These are phyloP conservation scores for Solanum piurae DNA, from an alignment of 257 asterid genomes.

Conservation along the genomic window DNA sequence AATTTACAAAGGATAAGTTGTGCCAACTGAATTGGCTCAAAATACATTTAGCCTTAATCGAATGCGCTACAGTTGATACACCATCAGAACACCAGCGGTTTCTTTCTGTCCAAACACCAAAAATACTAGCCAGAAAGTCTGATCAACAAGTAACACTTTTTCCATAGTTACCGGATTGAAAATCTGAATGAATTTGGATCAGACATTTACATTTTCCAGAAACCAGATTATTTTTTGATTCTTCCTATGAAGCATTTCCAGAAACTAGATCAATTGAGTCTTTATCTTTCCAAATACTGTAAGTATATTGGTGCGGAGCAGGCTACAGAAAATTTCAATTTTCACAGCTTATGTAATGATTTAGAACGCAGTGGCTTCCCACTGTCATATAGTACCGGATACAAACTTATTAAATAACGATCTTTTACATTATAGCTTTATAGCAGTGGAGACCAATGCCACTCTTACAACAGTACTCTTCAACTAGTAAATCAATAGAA, in stretches of 20 bases:
- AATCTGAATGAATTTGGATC: neutral
- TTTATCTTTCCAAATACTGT: neutral
- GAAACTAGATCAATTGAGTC: neutral
- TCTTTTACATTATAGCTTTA: neutral
- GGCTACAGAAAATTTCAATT: neutral
- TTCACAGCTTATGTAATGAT: neutral
- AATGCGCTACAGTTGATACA: neutral
- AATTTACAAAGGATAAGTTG: neutral
- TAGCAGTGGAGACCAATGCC: neutral
- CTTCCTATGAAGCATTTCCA: neutral
- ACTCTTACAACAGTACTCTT: neutral
- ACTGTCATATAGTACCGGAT: neutral
- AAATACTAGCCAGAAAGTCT: neutral
- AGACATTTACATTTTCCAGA: neutral
- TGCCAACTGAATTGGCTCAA: neutral
- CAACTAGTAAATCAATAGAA: neutral
- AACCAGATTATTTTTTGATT: neutral
- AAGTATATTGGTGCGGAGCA: neutral
- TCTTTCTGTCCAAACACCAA: neutral
- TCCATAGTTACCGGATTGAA: neutral
- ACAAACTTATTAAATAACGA: neutral
- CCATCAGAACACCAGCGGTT: neutral
- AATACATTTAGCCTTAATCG: neutral
- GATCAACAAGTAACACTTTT: neutral
- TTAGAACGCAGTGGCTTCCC: neutral